phyloP scores from a whole-genome alignment of 2,329 filamentous ascomycete species.

The Ophiocordyceps polyrhachis-furcata region DNA sequence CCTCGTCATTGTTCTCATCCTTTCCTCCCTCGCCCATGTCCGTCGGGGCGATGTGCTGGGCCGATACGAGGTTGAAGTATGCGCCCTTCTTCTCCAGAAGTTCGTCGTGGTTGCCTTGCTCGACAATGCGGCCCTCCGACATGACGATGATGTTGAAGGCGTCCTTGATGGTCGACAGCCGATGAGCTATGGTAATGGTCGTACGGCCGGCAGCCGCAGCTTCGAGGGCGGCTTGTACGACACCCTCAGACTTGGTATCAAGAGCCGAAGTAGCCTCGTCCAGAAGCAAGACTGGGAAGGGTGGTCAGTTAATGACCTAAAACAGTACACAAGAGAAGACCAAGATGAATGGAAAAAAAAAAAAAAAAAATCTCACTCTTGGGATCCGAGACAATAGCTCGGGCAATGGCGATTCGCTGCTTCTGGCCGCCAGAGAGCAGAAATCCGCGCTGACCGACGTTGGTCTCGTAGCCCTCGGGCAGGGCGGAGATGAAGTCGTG shows the following conservation, averaged over 20 bases:
- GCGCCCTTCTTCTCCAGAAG: slow-evolving; percentile 44
- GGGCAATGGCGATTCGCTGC: slow-evolving; percentile 64
- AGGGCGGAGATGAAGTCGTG: slow-evolving; percentile 42
- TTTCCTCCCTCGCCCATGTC: slow-evolving; percentile 19
- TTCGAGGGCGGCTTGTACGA: slow-evolving; percentile 47
- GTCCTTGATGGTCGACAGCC: slow-evolving; percentile 56
- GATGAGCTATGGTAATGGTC: slow-evolving; percentile 57
- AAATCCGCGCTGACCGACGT: slow-evolving; percentile 59
- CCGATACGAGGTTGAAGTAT: slow-evolving; percentile 49
- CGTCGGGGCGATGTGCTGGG: slow-evolving; percentile 39
- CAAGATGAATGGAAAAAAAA: slow-evolving; percentile 28
- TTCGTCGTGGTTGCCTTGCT: slow-evolving; percentile 58
- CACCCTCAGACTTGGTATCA: slow-evolving; percentile 32
- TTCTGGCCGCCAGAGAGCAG: slow-evolving; percentile 68
- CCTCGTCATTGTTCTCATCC: slow-evolving; percentile 14
- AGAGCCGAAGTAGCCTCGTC: slow-evolving; percentile 61
- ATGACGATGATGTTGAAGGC: slow-evolving; percentile 67
- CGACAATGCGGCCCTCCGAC: slow-evolving; percentile 48
- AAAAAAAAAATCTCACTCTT: slow-evolving; percentile 30
- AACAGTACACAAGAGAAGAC: no score
- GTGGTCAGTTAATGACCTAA: no score
- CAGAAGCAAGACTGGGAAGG: slow-evolving; percentile 36
- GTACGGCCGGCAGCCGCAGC: slow-evolving; percentile 43
- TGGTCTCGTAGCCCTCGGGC: slow-evolving; percentile 47
- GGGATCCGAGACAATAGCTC: slow-evolving; percentile 54